Evolutionary conservation across 192 early-diverging fungal genomes (phyloP), one percentile per base, ranked within the genome.

Genomic region (Backusella australiensis): DNA sequence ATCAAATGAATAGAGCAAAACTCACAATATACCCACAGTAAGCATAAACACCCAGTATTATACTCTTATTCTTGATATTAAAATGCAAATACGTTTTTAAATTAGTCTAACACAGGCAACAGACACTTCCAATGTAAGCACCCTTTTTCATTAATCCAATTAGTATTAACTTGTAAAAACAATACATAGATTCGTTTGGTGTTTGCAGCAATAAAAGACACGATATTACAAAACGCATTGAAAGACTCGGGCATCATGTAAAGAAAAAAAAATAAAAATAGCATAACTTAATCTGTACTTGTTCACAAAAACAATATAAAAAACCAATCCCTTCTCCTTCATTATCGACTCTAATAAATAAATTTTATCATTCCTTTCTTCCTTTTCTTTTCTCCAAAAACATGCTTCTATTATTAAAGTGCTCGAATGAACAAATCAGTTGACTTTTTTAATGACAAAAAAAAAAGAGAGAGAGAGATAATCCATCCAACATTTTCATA

Each of bases 151-250:
- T 12, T 26, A 5, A 21, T 19, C 14, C 53, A n/a, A 56, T 71
- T 41, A 7, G 5, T 29, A 67, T 23, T 32, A 65, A 41, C 35
- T 14, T 26, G 35, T 69, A 32, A 34, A 15, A 38, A 52, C 32
- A 32, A 32, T 32, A 32, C 3, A 46, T 74, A 87, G 84, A 92
- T 93, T 78, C 86, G 91, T 46, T 86, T 96, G 34, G 96, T 97
- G 32, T 96, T 97, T 89, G 93, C 94, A 3, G 96, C 95, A 34
- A 94, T 97, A 72, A 96, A 96, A 75, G 96, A 96, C 75, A 97
- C 95, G 1, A 94, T 96, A 69, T 82, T 97, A 70, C 95, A 96
- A 81, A 95, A 95, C 76, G 91, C 93, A 17, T 80, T 95, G 35
- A 88, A 91, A 74, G 92, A 95, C 71, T 91, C 89, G 72, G 93